These are phyloP conservation scores for Mycena polygramma DNA, from an alignment of 768 basidiomycete species.

Conservation along the genomic window DNA sequence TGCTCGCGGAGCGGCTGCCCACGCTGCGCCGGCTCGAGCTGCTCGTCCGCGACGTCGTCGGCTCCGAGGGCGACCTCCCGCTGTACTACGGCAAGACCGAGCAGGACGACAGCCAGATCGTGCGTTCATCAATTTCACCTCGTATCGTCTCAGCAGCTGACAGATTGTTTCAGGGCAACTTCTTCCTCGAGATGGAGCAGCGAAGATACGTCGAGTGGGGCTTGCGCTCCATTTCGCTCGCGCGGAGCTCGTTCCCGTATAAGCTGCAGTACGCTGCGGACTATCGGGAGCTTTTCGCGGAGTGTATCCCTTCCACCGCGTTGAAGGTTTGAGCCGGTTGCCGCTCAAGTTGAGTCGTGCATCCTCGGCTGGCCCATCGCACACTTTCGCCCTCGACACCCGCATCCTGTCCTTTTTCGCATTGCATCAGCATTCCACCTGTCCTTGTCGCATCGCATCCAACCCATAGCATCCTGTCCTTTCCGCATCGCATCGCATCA, in stretches of 20 bases:
- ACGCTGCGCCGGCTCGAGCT: constrained; percentile 52
- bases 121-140: background rate
- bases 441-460: background rate
- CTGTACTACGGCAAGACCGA: constrained; percentile 28
- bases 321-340: background rate
- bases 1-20: constrained; percentile 54
- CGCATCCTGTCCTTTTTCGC: constrained; percentile 9
- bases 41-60: constrained; percentile 54
- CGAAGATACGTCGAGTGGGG: constrained; percentile 49
- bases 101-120: constrained; percentile 45
- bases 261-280: constrained; percentile 46
- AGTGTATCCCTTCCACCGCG: constrained; percentile 47
- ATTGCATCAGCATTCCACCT: no score
- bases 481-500: background rate
- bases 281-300: constrained; percentile 49
- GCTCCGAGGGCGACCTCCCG: constrained; percentile 40
- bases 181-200: constrained; percentile 51
- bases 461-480: background rate
- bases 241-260: constrained; percentile 49
- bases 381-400: background rate
- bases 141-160: background rate
- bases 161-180: constrained; percentile 40
- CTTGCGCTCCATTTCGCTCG: constrained; percentile 48
- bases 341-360: background rate
- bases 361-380: background rate